A percentile compares a stretch with the other conserved stretches of the same genome.
These are phyloP conservation scores for Eucalyptus coolabah DNA, from an alignment of 345 rosid genomes.

Conservation along the genomic window DNA sequence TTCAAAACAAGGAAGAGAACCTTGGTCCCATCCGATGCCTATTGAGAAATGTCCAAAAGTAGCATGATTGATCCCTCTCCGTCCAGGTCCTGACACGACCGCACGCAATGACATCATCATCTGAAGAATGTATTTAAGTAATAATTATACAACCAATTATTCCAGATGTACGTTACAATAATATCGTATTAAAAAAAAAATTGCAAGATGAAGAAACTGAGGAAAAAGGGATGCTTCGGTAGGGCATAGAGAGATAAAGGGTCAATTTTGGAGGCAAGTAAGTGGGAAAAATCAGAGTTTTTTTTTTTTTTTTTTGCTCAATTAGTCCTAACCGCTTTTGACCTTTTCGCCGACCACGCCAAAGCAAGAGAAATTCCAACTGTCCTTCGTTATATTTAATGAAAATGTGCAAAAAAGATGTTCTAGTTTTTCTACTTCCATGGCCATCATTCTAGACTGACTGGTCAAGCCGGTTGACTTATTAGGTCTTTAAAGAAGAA, in stretches of 20 bases:
- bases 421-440: not conserved
- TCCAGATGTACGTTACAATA: not conserved
- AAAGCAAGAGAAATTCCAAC: not conserved
- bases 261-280: not conserved
- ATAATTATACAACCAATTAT: not conserved
- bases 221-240: not conserved
- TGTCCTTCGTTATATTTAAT: not conserved
- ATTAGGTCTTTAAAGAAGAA: not conserved
- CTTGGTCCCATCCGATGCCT: not conserved
- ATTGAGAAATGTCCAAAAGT: not conserved
- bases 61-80: not conserved
- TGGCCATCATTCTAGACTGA: not conserved
- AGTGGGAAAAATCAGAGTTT: not conserved
- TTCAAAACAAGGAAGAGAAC: not conserved
- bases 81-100: not conserved
- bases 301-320: not conserved
- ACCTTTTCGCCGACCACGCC: not conserved
- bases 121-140: not conserved
- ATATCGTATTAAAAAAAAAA: not conserved
- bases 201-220: not conserved
- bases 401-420: not conserved
- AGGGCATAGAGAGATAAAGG: not conserved
- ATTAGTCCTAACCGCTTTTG: not conserved
- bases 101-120: not conserved
- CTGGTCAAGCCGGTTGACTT: not conserved